Evolutionary conservation across 768 basidiomycete species (phyloP).

Genomic region (Fomitopsis pulvina): DNA sequence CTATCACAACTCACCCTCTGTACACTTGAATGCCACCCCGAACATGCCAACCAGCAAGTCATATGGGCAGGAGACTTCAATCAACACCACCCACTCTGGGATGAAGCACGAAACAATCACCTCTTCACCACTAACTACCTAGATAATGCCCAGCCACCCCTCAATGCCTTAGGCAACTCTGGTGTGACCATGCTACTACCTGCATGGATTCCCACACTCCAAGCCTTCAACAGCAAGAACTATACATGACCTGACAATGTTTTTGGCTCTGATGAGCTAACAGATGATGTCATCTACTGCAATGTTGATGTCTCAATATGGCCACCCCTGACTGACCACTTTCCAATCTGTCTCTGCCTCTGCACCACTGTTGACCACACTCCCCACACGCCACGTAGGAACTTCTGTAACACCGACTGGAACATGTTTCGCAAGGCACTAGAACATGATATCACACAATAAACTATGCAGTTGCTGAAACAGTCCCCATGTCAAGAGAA

Average conservation of each 20-base stretch:
- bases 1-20: no score
- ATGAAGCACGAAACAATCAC: constrained; percentile 23
- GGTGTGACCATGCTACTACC: constrained; percentile 31
- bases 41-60: constrained; percentile 6
- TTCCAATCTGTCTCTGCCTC: constrained; percentile 28
- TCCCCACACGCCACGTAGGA: no score
- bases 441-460: not conserved
- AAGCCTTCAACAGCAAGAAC: constrained; percentile 24
- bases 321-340: constrained; percentile 32
- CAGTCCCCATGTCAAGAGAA: constrained; percentile 14
- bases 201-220: constrained; percentile 27
- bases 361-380: constrained; percentile 10
- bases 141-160: constrained; percentile 17
- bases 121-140: constrained; percentile 29
- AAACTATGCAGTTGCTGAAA: constrained; percentile 21
- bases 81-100: constrained; percentile 34
- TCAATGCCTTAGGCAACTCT: constrained; percentile 19
- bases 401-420: no score
- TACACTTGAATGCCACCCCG: no score
- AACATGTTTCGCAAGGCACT: not conserved
- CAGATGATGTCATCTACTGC: constrained; percentile 15
- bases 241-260: constrained; percentile 38
- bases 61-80: constrained; percentile 35
- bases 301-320: constrained; percentile 21
- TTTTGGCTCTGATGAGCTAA: constrained; percentile 21